Conservation (phyloP, 345 rosid species). For the Theobroma cacao region DNA sequence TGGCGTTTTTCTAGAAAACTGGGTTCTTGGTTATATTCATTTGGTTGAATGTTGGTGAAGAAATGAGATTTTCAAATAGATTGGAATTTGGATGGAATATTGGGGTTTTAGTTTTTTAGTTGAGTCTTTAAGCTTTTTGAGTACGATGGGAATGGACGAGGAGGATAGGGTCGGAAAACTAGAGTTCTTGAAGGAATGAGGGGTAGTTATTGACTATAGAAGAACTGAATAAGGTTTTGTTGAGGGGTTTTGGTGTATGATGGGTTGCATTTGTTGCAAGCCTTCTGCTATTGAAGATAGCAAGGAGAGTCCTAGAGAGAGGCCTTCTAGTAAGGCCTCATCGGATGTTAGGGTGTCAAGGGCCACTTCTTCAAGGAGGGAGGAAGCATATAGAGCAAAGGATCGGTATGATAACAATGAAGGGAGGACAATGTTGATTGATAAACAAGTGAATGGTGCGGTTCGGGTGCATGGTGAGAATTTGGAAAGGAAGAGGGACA, state of each 20-base stretch:
- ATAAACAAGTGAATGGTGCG: conserved; percentile 67
- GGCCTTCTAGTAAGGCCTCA: conserved; percentile 57
- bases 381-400: conserved; percentile 51
- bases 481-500: conserved; percentile 69
- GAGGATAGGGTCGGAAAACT: conserved; percentile 20
- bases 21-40: neutral
- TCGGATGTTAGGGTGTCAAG: conserved; percentile 56
- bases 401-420: conserved; percentile 57
- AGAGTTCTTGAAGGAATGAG: conserved; percentile 23
- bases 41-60: conserved; percentile 6
- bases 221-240: conserved; percentile 16
- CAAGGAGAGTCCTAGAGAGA: conserved; percentile 77
- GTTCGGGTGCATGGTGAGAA: conserved; percentile 52
- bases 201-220: conserved; percentile 35
- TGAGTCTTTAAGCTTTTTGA: conserved; percentile 12
- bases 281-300: conserved; percentile 87
- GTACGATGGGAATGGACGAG: conserved; percentile 28
- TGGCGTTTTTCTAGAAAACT: conserved; percentile 6
- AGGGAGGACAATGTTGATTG: conserved; percentile 52
- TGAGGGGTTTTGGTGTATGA: conserved; percentile 41
- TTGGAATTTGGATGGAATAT: conserved; percentile 13
- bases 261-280: conserved; percentile 90
- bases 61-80: conserved; percentile 16
- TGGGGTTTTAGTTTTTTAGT: conserved; percentile 14
- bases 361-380: conserved; percentile 71